Base-by-base conservation (phyloP, 306 rosid species). In the Sicyos baderoa region DNA sequence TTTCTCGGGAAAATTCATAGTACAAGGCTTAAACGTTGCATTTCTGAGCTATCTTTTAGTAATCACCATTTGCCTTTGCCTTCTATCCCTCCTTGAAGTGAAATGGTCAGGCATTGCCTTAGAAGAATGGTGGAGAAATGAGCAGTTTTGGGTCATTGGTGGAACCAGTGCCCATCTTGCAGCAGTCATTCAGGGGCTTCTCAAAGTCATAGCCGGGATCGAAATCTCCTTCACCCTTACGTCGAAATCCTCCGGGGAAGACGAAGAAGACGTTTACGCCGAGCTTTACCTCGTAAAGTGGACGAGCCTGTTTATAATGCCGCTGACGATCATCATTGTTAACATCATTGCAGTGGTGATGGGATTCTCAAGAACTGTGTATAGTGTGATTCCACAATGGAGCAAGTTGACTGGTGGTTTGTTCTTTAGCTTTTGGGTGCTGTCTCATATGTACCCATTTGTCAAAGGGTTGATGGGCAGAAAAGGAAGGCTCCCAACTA, bases 91-190 rank as follows among this genome's bases (percentile, higher is more conserved):
- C 23, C 91, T 87, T 5, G 97, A 90, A 76, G 97, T 90, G 3
- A 86, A 77, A 56, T 90, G 95, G 95, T 90, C 97, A 1, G 95
- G 97, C 10, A 84, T 83, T 14, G 88, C 82, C 2, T 88, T 90
- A 0, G 97, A 90, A 74, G 95, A 90, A 68, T 88, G 88, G 82
- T 90, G 97, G 97, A 63, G 95, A 5, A 90, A 87, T 13, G 95
- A 90, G 72, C 97, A 90, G 52, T 90, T 90, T 74, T 87, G 95
- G 97, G 83, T 82, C 62, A 90, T 90, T 19, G 97, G 95, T n/a
- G 97, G 97, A 22, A 84, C 95, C 1, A 90, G 97, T 59, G 86
- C 97, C 15, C 97, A 90, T 84, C 89, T 87, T 61, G 89, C 73
- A 1, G 97, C 95, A 6, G 97, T 87, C 17, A 7, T 87, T 17